Conservation (phyloP, 805 yeast genomes). For the Starmera dryadoides region DNA sequence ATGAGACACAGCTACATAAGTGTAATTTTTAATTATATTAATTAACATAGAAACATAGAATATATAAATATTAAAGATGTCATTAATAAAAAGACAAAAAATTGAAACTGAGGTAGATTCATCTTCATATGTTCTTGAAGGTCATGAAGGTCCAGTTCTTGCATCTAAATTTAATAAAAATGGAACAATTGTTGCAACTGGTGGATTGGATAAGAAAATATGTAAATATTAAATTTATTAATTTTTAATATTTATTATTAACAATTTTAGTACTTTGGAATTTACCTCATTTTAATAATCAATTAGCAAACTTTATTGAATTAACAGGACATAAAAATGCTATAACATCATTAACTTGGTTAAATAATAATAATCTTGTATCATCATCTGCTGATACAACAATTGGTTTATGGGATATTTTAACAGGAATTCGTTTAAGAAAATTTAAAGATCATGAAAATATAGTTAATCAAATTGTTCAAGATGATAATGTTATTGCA, state of each 20-base stretch:
- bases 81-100: slow-evolving; percentile 28
- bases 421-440: slow-evolving; percentile 45
- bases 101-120: slow-evolving; percentile 3
- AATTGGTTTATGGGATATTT: slow-evolving; percentile 55
- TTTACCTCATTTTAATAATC: slow-evolving; percentile 14
- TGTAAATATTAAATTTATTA: too few species aligned
- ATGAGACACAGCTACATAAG: not conserved
- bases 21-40: slow-evolving; percentile 14
- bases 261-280: slow-evolving; percentile 12
- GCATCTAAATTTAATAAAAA: slow-evolving; percentile 42
- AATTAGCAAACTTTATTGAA: slow-evolving; percentile 34
- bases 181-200: slow-evolving; percentile 53
- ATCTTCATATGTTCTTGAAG: slow-evolving; percentile 31
- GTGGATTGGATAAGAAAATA: slow-evolving; percentile 50
- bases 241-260: too few species aligned
- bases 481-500: slow-evolving; percentile 26
- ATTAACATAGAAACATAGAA: not conserved
- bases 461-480: slow-evolving; percentile 48
- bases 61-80: slow-evolving; percentile 12
- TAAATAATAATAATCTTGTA: slow-evolving; percentile 34
- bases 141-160: slow-evolving; percentile 49
- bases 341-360: slow-evolving; percentile 54
- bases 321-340: slow-evolving; percentile 57
- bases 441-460: slow-evolving; percentile 45
- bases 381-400: slow-evolving; percentile 58